A percentile compares a stretch with the other conserved stretches of the same genome.
Evolutionary conservation across 2,329 filamentous ascomycete genomes (phyloP).

Genomic region (Sarocladium brachiariae): DNA sequence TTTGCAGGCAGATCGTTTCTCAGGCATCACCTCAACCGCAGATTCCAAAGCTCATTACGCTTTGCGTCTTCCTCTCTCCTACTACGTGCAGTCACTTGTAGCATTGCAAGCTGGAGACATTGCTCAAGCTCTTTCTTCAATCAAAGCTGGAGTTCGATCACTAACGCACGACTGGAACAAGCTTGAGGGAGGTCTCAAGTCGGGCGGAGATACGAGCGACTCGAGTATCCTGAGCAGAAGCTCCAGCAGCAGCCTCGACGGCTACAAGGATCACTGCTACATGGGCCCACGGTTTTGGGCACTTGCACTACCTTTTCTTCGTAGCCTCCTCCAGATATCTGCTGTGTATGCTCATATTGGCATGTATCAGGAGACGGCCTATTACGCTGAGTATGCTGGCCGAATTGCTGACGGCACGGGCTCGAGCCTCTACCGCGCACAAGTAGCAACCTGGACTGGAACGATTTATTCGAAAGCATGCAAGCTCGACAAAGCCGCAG

Average conservation of each 20-base stretch:
- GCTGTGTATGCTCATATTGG: constrained; percentile 76
- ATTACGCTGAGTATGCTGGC: constrained; percentile 78
- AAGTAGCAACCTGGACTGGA: constrained; percentile 48
- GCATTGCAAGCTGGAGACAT: constrained; percentile 56
- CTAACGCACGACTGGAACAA: constrained; percentile 50
- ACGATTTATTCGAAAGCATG: constrained; percentile 51
- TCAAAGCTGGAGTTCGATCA: constrained; percentile 50
- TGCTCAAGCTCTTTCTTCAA: constrained; percentile 49
- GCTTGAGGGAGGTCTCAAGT: constrained; percentile 31
- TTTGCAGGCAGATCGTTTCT: constrained; percentile 32
- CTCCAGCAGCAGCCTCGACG: constrained; percentile 20
- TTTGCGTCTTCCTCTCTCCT: constrained; percentile 19
- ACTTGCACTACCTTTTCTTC: constrained; percentile 66
- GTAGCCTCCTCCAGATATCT: constrained; percentile 66
- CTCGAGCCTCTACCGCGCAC: constrained; percentile 51
- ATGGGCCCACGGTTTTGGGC: constrained; percentile 65
- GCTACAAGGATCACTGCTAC: constrained; percentile 19
- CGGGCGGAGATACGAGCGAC: constrained; percentile 18
- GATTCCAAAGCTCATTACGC: constrained; percentile 26
- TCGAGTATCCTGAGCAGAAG: constrained; percentile 15
- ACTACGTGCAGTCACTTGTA: constrained; percentile 52
- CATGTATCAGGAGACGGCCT: constrained; percentile 79
- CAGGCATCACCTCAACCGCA: constrained; percentile 19
- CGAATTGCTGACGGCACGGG: constrained; percentile 66
- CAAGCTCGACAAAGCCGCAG: constrained; percentile 49